Conservation (phyloP, 495 filamentous ascomycete genomes). For the Aspergillus heteromorphus region DNA sequence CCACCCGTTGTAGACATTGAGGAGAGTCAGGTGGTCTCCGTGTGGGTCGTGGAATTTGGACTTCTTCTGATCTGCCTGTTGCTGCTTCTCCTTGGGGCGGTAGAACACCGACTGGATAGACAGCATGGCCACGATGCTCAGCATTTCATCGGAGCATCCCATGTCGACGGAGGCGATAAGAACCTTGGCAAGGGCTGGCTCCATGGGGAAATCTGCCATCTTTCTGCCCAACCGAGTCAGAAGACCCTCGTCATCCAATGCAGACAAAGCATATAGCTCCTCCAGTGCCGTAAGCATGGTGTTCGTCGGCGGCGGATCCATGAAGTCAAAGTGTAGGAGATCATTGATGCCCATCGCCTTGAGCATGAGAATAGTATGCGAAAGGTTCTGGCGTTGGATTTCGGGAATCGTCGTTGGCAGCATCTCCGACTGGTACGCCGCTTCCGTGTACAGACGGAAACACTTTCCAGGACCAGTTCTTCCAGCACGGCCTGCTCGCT, state of each 20-base stretch:
- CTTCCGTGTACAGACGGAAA: constrained; percentile 93
- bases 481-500: constrained; percentile 87
- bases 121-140: constrained; percentile 94
- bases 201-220: constrained; percentile 98
- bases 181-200: constrained; percentile 81
- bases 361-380: constrained; percentile 92
- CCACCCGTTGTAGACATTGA: constrained; percentile 97
- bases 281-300: constrained; percentile 96
- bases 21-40: constrained; percentile 87
- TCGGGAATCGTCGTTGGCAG: constrained; percentile 92
- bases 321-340: constrained; percentile 94
- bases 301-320: constrained; percentile 96
- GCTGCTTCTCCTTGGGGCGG: constrained; percentile 92
- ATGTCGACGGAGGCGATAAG: constrained; percentile 83
- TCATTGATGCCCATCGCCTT: constrained; percentile 99
- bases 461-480: constrained; percentile 95
- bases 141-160: constrained; percentile 86
- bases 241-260: constrained; percentile 93
- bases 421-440: constrained; percentile 96
- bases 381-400: constrained; percentile 94
- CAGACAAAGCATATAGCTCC: constrained; percentile 87
- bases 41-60: constrained; percentile 93
- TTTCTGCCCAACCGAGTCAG: constrained; percentile 88
- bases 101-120: constrained; percentile 83
- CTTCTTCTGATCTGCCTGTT: constrained; percentile 95